Evolutionary conservation across 441 rosid species (phyloP).

Genomic region (Euphorbia corollata): DNA sequence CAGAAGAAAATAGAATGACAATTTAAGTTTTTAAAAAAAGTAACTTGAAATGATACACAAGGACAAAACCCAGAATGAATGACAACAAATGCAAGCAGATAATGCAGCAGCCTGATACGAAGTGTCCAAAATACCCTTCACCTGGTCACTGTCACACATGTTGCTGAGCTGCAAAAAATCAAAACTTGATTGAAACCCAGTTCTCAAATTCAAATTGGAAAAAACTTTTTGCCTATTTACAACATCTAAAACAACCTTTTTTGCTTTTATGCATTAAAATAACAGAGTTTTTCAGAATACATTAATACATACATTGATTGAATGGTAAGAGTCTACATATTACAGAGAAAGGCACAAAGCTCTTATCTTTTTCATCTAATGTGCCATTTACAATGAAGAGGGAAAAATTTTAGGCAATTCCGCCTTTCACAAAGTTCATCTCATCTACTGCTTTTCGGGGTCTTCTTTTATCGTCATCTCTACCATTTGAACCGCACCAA

Average conservation of each 20-base stretch:
- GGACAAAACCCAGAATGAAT: no score
- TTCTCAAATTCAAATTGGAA: neutral
- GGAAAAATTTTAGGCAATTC: neutral
- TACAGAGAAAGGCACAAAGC: conserved; percentile 22
- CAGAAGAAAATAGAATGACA: no score
- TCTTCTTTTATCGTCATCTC: conserved; percentile 75
- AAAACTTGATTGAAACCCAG: no score
- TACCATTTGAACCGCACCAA: conserved; percentile 52
- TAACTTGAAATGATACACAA: no score
- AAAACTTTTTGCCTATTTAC: neutral
- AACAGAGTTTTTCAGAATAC: conserved; percentile 24
- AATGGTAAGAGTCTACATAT: conserved; percentile 24
- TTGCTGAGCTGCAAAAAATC: no score
- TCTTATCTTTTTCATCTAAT: neutral
- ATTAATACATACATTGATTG: conserved; percentile 39
- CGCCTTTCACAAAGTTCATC: no score
- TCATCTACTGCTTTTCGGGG: conserved; percentile 44
- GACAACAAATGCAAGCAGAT: no score
- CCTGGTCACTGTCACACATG: no score
- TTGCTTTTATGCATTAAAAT: conserved; percentile 38
- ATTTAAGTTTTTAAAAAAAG: no score
- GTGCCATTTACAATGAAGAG: conserved; percentile 19
- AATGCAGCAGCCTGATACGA: no score
- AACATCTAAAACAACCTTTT: conserved; percentile 21
- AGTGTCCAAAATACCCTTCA: no score